Conservation (phyloP, 2,329 filamentous ascomycete species). For the Coniochaeta sp. region DNA sequence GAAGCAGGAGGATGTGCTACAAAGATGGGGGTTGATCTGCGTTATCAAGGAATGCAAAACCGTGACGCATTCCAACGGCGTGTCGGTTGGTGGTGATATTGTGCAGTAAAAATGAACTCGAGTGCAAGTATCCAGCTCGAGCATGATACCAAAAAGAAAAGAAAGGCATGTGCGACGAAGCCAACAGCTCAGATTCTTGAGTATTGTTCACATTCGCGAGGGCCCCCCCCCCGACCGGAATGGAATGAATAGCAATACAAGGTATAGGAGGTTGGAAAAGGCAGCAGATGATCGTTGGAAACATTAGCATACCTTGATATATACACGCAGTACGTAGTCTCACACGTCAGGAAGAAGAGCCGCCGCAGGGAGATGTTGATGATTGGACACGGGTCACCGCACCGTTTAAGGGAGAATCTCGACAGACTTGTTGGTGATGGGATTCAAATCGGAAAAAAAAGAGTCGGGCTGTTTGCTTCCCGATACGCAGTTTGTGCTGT, state of each 20-base stretch:
- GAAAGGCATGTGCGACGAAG: background rate
- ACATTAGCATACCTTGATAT: background rate
- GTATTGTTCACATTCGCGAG: background rate
- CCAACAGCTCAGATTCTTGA: background rate
- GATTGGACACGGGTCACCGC: background rate
- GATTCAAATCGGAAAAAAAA: no score
- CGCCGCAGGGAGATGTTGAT: background rate
- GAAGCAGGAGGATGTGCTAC: background rate
- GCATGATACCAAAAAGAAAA: background rate
- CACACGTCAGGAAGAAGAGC: background rate
- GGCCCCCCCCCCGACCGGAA: background rate
- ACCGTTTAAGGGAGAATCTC: no score
- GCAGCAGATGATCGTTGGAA: background rate
- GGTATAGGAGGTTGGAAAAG: background rate
- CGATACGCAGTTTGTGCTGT: no score
- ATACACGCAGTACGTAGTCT: background rate
- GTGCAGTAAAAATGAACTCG: background rate
- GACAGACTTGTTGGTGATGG: background rate
- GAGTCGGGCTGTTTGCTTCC: no score
- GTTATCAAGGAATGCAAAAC: background rate
- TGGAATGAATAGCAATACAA: background rate
- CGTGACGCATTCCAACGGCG: background rate
- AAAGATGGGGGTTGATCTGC: background rate
- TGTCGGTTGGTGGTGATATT: background rate
- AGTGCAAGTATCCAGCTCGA: background rate